A percentile compares a stretch with the other conserved stretches of the same genome.
These are phyloP conservation scores for Sclerotiophoma versabilis DNA, from an alignment of 2,329 filamentous ascomycete species.

Conservation along the genomic window DNA sequence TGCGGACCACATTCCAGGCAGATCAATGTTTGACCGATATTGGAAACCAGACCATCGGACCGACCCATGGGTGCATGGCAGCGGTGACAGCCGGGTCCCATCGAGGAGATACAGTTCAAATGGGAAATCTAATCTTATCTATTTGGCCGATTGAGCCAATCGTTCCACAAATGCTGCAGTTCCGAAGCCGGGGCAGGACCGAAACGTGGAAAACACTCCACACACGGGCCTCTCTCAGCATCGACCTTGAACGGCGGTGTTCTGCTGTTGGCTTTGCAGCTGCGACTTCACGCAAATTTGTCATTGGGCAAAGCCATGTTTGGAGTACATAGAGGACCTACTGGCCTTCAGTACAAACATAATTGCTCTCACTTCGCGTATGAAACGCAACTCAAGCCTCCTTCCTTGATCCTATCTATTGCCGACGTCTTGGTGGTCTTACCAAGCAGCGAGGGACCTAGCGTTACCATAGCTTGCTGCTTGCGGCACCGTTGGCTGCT, in stretches of 20 bases:
- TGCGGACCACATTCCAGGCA: slow-evolving; percentile 15
- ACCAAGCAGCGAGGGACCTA: slow-evolving; percentile 4
- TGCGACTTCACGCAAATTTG: slow-evolving; percentile 1
- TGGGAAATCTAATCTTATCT: slow-evolving; percentile 9
- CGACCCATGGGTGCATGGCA: slow-evolving; percentile 6
- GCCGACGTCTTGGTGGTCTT: background rate
- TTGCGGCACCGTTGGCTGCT: slow-evolving; percentile 1
- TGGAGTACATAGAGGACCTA: background rate
- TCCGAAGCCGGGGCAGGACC: slow-evolving; percentile 8
- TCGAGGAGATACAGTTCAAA: slow-evolving; percentile 8
- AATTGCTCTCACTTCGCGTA: background rate
- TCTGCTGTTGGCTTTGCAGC: background rate
- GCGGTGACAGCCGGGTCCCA: slow-evolving; percentile 1
- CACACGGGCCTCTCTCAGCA: slow-evolving; percentile 5
- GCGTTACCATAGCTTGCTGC: slow-evolving; percentile 1
- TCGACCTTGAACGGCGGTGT: background rate
- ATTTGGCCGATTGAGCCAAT: slow-evolving; percentile 1
- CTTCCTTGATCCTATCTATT: background rate
- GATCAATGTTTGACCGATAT: slow-evolving; percentile 16
- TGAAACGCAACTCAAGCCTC: background rate
- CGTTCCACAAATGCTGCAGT: slow-evolving; percentile 5
- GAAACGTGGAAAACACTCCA: slow-evolving; percentile 7
- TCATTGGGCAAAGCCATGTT: background rate
- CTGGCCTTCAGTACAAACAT: background rate
- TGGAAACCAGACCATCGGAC: slow-evolving; percentile 8